phyloP scores from a whole-genome alignment of 75 land plant genomes.

The Sequoiadendron giganteum region DNA sequence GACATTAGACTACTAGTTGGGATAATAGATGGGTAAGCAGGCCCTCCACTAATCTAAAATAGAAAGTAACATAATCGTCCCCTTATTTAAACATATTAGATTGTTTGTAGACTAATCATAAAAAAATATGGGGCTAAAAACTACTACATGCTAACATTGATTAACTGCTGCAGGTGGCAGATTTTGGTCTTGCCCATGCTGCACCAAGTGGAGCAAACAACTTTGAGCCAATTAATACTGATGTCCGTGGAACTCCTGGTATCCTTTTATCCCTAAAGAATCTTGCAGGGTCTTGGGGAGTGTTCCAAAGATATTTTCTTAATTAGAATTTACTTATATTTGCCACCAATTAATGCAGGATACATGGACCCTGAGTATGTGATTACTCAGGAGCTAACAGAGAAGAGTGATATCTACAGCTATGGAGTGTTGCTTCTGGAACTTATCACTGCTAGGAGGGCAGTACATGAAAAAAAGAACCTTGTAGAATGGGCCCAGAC shows the following conservation, averaged over 20 bases:
- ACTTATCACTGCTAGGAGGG: constrained; percentile 60
- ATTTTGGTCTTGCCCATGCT: constrained; percentile 94
- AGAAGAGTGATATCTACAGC: constrained; percentile 84
- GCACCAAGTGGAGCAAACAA: constrained; percentile 64
- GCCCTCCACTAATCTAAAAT: not conserved
- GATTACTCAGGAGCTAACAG: constrained; percentile 65
- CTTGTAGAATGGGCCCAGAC: constrained; percentile 74
- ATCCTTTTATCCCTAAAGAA: not conserved
- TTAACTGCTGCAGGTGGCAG: constrained; percentile 63
- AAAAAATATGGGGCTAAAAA: not conserved
- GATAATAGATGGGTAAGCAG: not conserved
- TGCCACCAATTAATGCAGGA: constrained; percentile 38
- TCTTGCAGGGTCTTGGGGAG: not conserved
- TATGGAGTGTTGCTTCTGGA: constrained; percentile 79
- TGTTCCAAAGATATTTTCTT: not conserved
- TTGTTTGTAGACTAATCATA: not conserved
- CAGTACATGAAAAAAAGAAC: constrained; percentile 67
- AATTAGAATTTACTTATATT: not conserved
- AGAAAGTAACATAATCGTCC: not conserved
- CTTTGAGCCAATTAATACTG: constrained; percentile 85
- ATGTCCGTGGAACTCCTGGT: constrained; percentile 92
- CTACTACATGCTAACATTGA: not conserved
- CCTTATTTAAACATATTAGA: not conserved
- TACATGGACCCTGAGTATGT: constrained; percentile 93
- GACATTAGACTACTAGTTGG: not conserved